phyloP scores from a whole-genome alignment of 2,329 filamentous ascomycete species.

The Phaeosphaeriaceae sp. region DNA sequence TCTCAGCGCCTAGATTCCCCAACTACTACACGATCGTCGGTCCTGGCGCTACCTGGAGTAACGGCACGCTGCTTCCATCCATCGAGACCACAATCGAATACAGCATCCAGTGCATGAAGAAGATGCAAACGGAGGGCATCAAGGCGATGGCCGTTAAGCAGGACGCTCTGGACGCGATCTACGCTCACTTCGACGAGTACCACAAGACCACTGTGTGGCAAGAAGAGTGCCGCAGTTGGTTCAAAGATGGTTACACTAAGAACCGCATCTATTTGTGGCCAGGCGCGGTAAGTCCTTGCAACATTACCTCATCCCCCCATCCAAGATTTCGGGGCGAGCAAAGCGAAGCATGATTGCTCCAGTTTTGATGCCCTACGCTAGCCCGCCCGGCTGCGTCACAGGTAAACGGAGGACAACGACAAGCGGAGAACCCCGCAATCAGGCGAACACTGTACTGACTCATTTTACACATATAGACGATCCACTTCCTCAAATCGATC shows the following conservation, averaged over 20 bases:
- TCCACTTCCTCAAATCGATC: conserved; percentile 49
- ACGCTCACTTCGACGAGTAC: conserved; percentile 41
- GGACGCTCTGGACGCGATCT: conserved; percentile 38
- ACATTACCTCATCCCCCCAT: neutral
- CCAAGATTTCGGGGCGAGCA: neutral
- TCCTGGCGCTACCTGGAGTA: conserved; percentile 53
- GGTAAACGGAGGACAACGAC: neutral
- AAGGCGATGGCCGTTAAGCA: conserved; percentile 41
- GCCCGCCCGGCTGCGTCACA: neutral
- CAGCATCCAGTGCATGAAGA: conserved; percentile 42
- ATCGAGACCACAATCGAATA: conserved; percentile 53
- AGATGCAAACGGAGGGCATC: conserved; percentile 42
- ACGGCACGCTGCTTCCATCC: conserved; percentile 53
- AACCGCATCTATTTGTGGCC: conserved; percentile 43
- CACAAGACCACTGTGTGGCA: conserved; percentile 42
- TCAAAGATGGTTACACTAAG: conserved; percentile 43
- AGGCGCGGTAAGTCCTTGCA: conserved; percentile 35
- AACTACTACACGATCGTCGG: conserved; percentile 56
- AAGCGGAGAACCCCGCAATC: conserved; percentile 34
- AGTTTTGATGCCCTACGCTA: neutral
- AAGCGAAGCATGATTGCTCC: neutral
- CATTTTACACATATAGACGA: conserved; percentile 37
- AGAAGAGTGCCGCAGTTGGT: conserved; percentile 46
- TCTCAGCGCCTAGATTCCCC: conserved; percentile 52
- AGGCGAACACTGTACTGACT: conserved; percentile 29